Conservation (phyloP, 306 rosid genomes). For the Macrotyloma uniflorum region DNA sequence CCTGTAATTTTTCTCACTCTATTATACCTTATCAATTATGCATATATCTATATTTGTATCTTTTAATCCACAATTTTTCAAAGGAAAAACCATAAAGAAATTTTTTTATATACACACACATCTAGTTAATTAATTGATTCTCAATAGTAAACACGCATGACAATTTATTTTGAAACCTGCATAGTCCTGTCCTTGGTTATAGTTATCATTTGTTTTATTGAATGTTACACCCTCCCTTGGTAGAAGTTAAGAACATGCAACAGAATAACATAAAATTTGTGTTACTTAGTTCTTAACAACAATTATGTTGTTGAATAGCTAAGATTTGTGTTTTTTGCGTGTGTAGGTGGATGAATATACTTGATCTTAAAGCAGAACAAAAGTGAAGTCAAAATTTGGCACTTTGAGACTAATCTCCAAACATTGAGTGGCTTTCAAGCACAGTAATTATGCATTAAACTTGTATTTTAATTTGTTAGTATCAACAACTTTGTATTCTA, state of each 20-base stretch:
- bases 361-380: constrained; percentile 50
- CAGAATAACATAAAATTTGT: too few species aligned
- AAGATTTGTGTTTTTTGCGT: background rate
- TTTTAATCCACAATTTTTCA: background rate
- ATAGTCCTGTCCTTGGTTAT: background rate
- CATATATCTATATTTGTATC: too few species aligned
- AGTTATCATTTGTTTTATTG: background rate
- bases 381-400: constrained; percentile 42
- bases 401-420: constrained; percentile 32
- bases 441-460: constrained; percentile 22
- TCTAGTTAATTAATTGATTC: background rate
- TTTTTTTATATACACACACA: too few species aligned
- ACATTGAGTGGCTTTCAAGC: constrained; percentile 66
- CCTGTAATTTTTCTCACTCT: too few species aligned
- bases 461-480: background rate
- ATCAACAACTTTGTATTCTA: background rate
- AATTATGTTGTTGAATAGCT: background rate
- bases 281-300: background rate
- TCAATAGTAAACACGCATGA: background rate
- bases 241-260: too few species aligned
- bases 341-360: constrained; percentile 27
- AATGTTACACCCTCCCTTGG: background rate
- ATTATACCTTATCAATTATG: too few species aligned
- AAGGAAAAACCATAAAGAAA: too few species aligned
- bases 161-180: background rate